Evolutionary conservation across 2,329 filamentous ascomycete species (phyloP).

Genomic region (Claviceps paspali): DNA sequence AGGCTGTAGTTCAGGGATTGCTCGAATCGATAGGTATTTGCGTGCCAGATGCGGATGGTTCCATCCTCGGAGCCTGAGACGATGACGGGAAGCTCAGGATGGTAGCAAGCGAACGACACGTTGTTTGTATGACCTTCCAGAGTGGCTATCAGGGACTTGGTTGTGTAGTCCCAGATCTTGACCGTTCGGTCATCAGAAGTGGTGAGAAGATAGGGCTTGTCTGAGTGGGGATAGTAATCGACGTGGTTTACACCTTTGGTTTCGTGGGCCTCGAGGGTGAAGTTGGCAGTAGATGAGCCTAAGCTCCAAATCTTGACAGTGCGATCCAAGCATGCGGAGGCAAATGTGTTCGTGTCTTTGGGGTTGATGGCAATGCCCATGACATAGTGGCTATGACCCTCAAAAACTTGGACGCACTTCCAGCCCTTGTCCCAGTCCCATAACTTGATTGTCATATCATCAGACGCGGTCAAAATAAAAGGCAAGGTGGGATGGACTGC

Average conservation of each 20-base stretch:
- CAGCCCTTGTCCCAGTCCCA: constrained; percentile 99
- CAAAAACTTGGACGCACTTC: constrained; percentile 95
- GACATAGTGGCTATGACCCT: constrained; percentile 91
- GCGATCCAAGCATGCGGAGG: constrained; percentile 85
- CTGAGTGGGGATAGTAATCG: constrained; percentile 67
- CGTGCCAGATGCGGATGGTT: constrained; percentile 96
- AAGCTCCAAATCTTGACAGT: constrained; percentile 98
- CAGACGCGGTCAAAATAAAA: constrained; percentile 87
- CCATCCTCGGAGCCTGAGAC: constrained; percentile 97
- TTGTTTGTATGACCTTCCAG: constrained; percentile 96
- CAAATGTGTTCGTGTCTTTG: constrained; percentile 86
- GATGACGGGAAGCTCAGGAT: constrained; percentile 91
- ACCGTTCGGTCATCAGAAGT: constrained; percentile 94
- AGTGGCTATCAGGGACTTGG: constrained; percentile 90
- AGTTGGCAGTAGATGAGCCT: constrained; percentile 85
- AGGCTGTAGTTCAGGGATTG: constrained; percentile 92
- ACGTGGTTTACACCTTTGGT: constrained; percentile 97
- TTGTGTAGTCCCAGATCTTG: constrained; percentile 99
- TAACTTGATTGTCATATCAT: constrained; percentile 97
- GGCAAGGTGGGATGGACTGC: constrained; percentile 90
- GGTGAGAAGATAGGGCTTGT: constrained; percentile 79
- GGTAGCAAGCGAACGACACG: constrained; percentile 95
- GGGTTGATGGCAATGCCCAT: constrained; percentile 97
- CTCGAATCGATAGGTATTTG: constrained; percentile 91
- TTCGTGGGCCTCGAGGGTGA: constrained; percentile 92